These are phyloP conservation scores for Oemleria cerasiformis DNA, from an alignment of 306 rosid genomes.

Conservation along the genomic window DNA sequence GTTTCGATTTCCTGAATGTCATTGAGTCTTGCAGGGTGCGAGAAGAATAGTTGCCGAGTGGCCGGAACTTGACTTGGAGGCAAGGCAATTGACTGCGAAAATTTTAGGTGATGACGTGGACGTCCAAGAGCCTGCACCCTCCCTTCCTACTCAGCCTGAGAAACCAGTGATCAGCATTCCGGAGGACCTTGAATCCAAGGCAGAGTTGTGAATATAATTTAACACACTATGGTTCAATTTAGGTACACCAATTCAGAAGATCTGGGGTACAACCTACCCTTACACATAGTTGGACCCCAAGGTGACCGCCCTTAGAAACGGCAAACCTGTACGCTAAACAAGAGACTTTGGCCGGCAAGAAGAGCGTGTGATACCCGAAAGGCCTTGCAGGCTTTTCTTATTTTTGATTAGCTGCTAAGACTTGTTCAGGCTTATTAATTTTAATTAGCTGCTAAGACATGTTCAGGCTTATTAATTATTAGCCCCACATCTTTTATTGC, in stretches of 20 bases:
- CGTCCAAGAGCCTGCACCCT: conserved; percentile 35
- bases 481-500: background rate
- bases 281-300: background rate
- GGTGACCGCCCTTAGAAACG: background rate
- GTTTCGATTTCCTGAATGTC: conserved; percentile 19
- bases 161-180: conserved; percentile 25
- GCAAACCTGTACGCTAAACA: background rate
- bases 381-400: background rate
- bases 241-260: background rate
- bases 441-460: background rate
- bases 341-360: background rate
- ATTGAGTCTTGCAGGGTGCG: conserved; percentile 63
- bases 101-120: conserved; percentile 59
- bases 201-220: conserved; percentile 56
- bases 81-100: conserved; percentile 74
- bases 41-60: conserved; percentile 89
- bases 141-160: conserved; percentile 33
- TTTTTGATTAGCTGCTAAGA: background rate
- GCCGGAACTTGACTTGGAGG: conserved; percentile 92
- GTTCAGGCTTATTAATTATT: background rate
- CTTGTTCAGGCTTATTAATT: background rate
- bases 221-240: background rate
- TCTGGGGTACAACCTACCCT: background rate
- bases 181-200: conserved; percentile 64
- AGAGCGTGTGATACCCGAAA: background rate